Percentiles rank a stretch among this genome's conserved stretches.
These are phyloP conservation scores for Cladophialophora chaetospira DNA, from an alignment of 2,329 filamentous ascomycete species.

Conservation along the genomic window DNA sequence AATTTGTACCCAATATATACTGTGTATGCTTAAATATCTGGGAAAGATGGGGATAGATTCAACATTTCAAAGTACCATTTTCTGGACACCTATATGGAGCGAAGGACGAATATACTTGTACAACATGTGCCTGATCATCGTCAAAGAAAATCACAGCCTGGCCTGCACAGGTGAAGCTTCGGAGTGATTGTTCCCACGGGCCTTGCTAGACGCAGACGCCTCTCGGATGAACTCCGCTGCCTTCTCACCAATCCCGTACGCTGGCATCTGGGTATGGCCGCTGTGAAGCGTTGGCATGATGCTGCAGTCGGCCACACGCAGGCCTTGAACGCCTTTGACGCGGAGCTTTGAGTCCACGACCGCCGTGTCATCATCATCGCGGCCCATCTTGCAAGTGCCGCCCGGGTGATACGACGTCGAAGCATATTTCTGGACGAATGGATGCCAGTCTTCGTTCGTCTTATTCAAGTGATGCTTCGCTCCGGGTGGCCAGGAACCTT, in stretches of 20 bases:
- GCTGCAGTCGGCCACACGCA: conserved; percentile 58
- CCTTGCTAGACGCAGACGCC: too few species aligned
- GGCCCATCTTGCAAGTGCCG: conserved; percentile 61
- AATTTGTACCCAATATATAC: too few species aligned
- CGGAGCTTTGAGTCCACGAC: conserved; percentile 57
- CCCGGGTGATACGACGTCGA: conserved; percentile 63
- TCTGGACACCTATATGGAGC: too few species aligned
- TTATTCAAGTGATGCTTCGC: conserved; percentile 55
- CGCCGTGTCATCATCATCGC: conserved; percentile 49
- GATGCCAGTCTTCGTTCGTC: conserved; percentile 60
- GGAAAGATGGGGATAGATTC: too few species aligned
- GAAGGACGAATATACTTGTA: too few species aligned
- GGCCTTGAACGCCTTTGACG: conserved; percentile 54
- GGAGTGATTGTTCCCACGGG: too few species aligned
- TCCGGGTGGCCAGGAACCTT: conserved; percentile 59
- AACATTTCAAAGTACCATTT: too few species aligned
- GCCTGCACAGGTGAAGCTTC: too few species aligned
- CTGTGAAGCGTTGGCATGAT: conserved; percentile 55
- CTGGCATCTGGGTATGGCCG: conserved; percentile 60
- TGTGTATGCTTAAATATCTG: too few species aligned
- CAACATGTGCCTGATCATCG: too few species aligned
- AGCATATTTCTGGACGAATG: conserved; percentile 59
- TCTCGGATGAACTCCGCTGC: conserved; percentile 55
- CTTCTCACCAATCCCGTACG: conserved; percentile 59
- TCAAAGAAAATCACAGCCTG: too few species aligned